Conservation (phyloP, 2,329 filamentous ascomycete species). For the Sphaerulina vaccinii region DNA sequence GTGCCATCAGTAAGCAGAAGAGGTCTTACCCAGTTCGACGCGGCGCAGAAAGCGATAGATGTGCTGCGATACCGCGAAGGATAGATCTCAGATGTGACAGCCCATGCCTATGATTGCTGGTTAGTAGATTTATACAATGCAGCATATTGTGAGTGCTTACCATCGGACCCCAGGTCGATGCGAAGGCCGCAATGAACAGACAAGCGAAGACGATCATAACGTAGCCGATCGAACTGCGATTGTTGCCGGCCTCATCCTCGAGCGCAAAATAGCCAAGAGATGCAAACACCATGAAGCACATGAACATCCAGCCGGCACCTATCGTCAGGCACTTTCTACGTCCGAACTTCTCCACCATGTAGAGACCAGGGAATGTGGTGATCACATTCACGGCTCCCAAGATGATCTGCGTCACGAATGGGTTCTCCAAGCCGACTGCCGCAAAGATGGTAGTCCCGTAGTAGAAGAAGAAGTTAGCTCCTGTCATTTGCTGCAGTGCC, state of each 20-base stretch:
- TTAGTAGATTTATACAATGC: too few relatives aligned
- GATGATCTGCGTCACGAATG: constrained; percentile 44
- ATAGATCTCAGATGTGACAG: constrained; percentile 48
- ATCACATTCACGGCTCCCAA: constrained; percentile 46
- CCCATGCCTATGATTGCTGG: constrained; percentile 54
- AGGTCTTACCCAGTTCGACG: constrained; percentile 64
- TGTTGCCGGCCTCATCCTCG: constrained; percentile 21
- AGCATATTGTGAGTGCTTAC: too few relatives aligned
- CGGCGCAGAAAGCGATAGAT: constrained; percentile 57
- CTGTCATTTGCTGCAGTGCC: constrained; percentile 65
- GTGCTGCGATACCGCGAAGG: constrained; percentile 55
- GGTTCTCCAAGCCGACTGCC: constrained; percentile 22
- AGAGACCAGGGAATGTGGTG: constrained; percentile 47
- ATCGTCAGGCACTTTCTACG: constrained; percentile 46
- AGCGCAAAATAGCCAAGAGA: constrained; percentile 46
- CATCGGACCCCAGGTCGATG: too few relatives aligned
- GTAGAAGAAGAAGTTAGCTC: constrained; percentile 64
- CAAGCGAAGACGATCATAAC: constrained; percentile 66
- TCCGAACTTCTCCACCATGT: constrained; percentile 49
- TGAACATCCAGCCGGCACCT: constrained; percentile 48
- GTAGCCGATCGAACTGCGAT: constrained; percentile 49
- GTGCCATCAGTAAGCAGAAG: too few relatives aligned
- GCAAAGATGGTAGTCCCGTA: constrained; percentile 51
- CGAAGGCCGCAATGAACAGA: constrained; percentile 63
- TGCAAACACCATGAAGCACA: constrained; percentile 57